Evolutionary conservation across 176 grass and related monocot species (phyloP).

Genomic region (Melocanna baccifera): DNA sequence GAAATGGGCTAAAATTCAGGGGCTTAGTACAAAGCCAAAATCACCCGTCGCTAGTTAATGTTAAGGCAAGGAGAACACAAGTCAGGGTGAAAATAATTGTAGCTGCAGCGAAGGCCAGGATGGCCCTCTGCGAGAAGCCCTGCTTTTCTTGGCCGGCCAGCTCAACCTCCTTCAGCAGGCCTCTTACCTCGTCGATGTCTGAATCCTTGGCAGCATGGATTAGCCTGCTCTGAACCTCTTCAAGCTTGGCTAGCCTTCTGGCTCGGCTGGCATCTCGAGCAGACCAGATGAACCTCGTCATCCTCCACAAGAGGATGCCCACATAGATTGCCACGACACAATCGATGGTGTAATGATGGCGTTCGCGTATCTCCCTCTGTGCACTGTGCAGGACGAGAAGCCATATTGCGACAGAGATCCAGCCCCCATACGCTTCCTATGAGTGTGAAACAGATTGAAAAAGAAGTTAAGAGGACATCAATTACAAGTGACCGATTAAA

Average conservation of each 20-base stretch:
- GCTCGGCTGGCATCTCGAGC: slow-evolving; percentile 43
- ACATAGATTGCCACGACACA: slow-evolving; percentile 82
- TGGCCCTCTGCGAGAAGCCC: slow-evolving; percentile 45
- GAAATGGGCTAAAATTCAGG: neutral
- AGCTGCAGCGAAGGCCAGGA: slow-evolving; percentile 57
- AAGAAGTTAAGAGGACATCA: neutral
- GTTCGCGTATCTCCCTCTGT: slow-evolving; percentile 83
- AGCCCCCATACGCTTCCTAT: slow-evolving; percentile 91
- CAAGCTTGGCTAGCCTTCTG: slow-evolving; percentile 67
- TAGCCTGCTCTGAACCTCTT: slow-evolving; percentile 63
- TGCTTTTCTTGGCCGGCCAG: slow-evolving; percentile 57
- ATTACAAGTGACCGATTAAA: neutral
- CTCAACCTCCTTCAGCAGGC: slow-evolving; percentile 72
- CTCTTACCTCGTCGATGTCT: slow-evolving; percentile 59
- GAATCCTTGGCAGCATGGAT: slow-evolving; percentile 71
- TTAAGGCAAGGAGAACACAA: slow-evolving; percentile 66
- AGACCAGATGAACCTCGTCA: slow-evolving; percentile 79
- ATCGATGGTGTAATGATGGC: slow-evolving; percentile 79
- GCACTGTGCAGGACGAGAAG: slow-evolving; percentile 72
- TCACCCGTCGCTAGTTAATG: slow-evolving; percentile 75
- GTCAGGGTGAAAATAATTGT: slow-evolving; percentile 57
- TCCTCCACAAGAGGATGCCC: slow-evolving; percentile 87
- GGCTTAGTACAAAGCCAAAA: neutral
- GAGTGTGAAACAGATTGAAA: neutral
- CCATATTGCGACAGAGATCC: slow-evolving; percentile 78